Base-by-base conservation (phyloP, 768 basidiomycete genomes). In the Xerocomellus amylosporus region DNA sequence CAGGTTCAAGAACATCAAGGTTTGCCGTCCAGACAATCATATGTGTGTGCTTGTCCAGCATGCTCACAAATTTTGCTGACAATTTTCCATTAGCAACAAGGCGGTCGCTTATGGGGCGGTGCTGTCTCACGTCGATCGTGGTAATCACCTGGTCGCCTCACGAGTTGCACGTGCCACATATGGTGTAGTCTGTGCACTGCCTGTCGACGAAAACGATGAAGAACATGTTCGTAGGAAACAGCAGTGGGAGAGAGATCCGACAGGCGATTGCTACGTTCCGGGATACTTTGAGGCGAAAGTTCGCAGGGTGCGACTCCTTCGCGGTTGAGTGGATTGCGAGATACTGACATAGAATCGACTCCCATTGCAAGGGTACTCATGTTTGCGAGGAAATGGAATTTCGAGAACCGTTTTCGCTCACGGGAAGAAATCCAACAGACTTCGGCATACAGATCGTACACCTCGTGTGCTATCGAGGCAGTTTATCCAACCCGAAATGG, bases 251-350 rank as follows among this genome's bases (percentile, higher is more conserved):
- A 43, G 1, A 2, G 51, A 61, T 20, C 49, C 55, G 13, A 26
- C 49, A 1, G 59, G 59, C 2, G 31, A 50, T 8, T 4, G 19
- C 42, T 57, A 49, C 15, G 58, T 61, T 49, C 60, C 55, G 13
- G 55, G 54, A 2, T 61, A 38, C 34, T 61, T 61, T 10, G 55
- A 61, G 10, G 4, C 55, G 20, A 61, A 51, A 6, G 33, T 61
- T 48, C 39, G 4, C 49, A 61, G 33, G 59, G 60, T 42, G 45
- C 1, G 20, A 12, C 15, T 9, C 15, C 15, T 34, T 30, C 19
- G 2, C n/a, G n/a, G n/a, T 49, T 15, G 24, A 26, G 15, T 38
- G 19, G 5, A 10, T n/a, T 14, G 33, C 7, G 19, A 24, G 8
- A 42, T 28, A 14, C 6, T 22, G 19, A 24, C 10, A n/a, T 9